Conservation (phyloP, 1,284 basidiomycete genomes). For the Austropuccinia psidii region DNA sequence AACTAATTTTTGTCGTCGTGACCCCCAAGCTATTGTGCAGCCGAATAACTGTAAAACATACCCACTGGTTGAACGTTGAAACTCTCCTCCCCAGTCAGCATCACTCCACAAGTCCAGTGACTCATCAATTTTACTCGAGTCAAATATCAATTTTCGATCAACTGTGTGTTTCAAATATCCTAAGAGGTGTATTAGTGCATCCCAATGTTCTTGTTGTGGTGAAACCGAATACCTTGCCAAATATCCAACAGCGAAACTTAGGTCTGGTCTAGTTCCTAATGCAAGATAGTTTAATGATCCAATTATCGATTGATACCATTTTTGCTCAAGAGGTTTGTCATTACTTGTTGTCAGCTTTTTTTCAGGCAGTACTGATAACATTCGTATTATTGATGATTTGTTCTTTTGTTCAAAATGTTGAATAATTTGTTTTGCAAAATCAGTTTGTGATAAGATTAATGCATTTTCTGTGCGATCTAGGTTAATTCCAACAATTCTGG, state of each 20-base stretch:
- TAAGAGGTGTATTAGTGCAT: neutral
- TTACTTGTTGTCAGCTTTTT: no score
- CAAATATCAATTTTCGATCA: no score
- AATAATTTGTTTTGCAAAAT: neutral
- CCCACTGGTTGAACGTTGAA: neutral
- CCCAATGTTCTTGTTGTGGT: neutral
- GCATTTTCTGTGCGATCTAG: neutral
- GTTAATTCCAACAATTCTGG: conserved; percentile 14
- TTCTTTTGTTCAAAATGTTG: no score
- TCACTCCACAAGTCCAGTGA: no score
- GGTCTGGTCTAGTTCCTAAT: neutral
- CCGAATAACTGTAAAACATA: neutral
- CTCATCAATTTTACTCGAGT: no score
- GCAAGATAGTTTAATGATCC: neutral
- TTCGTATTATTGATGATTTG: no score
- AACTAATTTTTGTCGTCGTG: neutral
- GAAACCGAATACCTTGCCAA: neutral
- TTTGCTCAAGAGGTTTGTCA: no score
- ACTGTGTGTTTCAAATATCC: neutral
- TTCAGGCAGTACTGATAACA: no score
- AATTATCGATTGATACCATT: neutral
- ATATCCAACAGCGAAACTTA: neutral
- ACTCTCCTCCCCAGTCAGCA: no score
- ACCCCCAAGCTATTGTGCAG: neutral
- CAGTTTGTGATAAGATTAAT: neutral